Base-by-base conservation (phyloP, 768 basidiomycete genomes). In the Dendrothele bispora region DNA sequence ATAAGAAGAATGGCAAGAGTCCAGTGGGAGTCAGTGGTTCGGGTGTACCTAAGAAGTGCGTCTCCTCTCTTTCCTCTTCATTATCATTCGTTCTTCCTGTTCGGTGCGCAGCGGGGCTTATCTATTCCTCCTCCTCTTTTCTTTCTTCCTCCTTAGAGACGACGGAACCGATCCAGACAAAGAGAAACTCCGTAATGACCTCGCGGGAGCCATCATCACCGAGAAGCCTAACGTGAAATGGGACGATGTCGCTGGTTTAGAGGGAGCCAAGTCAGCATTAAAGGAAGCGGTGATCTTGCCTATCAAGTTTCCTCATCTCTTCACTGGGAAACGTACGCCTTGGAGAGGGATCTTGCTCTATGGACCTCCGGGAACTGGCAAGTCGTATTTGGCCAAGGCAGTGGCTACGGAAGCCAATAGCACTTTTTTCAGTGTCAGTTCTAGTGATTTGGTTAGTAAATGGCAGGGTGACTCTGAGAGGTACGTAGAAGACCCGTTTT, bases 401-500 rank as follows among this genome's bases (percentile, higher is more conserved):
- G 97, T 99, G 20, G 97, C 97, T 15, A 99, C 97, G 12, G 97
- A 99, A 68, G 94, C 97, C 44, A 98, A 98, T 72, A 94, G 94
- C 66, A 98, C 95, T 7, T 99, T 99, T 77, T 98, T 95, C 72
- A 91, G 88, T 55, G 93, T 99, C 51, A 92, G 89, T 60, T 93
- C 91, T 20, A 86, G 86, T 63, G 97, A 98, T 61, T 75, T 99
- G 46, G 97, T 98, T 46, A 95, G 92, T 67, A 99, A 98, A 66
- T 99, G 97, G 97, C 97, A 98, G 72, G 97, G 97, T 49, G 97
- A 99, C 67, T 95, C 92, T 4, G 95, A 98, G 71, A 75, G 95
- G 94, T 90, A 52, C 62, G 83, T 66, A 2, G 20, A 3, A 7
- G 45, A 14, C 26, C 28, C 3, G 15, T 42, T 37, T 30, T 36